A percentile compares a stretch with the other conserved stretches of the same genome.
Conservation (phyloP, 2,329 filamentous ascomycete species). For the Blumeria graminis region DNA sequence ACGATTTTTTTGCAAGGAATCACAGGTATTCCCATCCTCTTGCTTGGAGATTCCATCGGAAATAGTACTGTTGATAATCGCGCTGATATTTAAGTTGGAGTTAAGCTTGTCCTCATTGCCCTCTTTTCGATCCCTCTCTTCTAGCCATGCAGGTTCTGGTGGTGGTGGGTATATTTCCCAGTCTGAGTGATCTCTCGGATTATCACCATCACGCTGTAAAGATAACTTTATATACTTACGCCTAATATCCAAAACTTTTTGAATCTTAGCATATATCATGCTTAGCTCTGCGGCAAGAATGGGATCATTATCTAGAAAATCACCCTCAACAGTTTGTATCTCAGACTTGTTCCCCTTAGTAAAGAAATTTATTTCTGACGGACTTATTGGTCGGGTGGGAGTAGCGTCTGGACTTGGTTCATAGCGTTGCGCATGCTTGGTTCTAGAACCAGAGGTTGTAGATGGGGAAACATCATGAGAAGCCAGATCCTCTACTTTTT, state of each 20-base stretch:
- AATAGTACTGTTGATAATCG: neutral
- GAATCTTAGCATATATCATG: slow-evolving; percentile 73
- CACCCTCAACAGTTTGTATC: slow-evolving; percentile 10
- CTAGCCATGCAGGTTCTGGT: slow-evolving; percentile 74
- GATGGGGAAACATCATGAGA: neutral
- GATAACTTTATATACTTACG: slow-evolving; percentile 77
- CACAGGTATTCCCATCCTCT: neutral
- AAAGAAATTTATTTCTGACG: neutral
- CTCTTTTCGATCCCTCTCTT: slow-evolving; percentile 16
- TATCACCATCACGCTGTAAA: slow-evolving; percentile 57
- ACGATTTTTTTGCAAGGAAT: slow-evolving; percentile 3
- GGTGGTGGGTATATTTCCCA: slow-evolving; percentile 86
- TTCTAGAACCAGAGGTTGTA: neutral
- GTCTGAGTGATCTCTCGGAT: slow-evolving; percentile 59
- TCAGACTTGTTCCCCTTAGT: neutral
- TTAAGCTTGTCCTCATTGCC: neutral
- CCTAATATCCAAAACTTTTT: slow-evolving; percentile 66
- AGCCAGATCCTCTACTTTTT: neutral
- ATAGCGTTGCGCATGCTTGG: no score
- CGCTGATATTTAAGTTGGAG: neutral
- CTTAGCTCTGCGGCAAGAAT: slow-evolving; percentile 65
- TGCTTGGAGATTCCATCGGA: neutral
- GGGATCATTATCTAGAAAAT: slow-evolving; percentile 44
- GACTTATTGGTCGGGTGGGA: neutral
- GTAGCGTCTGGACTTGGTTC: neutral